Evolutionary conservation across 768 basidiomycete genomes (phyloP).

Genomic region (Pleurotus citrinopileatus): DNA sequence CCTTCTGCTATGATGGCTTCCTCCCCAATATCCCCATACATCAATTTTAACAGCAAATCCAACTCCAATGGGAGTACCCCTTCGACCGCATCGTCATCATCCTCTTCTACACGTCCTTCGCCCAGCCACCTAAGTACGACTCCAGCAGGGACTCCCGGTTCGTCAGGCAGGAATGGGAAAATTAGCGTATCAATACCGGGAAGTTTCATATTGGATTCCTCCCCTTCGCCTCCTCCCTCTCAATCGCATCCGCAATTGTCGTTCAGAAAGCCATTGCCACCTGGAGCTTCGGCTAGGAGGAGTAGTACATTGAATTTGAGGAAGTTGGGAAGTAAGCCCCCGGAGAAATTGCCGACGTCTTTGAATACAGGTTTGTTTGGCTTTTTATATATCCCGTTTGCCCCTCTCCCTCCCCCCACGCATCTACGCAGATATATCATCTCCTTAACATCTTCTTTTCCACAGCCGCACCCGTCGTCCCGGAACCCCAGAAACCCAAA

Average conservation of each 20-base stretch:
- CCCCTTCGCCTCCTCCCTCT: constrained; percentile 69
- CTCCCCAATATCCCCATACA: constrained; percentile 21
- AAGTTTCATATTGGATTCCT: constrained; percentile 35
- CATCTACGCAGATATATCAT: no score
- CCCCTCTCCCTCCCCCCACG: no score
- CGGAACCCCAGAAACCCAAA: background rate
- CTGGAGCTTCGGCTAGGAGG: constrained; percentile 38
- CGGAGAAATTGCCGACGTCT: no score
- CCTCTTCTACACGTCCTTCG: background rate
- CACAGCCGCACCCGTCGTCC: constrained; percentile 15
- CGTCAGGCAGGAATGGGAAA: background rate
- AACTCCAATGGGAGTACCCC: background rate
- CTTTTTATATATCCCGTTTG: no score
- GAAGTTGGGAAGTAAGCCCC: no score
- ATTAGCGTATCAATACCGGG: background rate
- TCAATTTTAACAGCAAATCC: constrained; percentile 14
- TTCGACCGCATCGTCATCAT: constrained; percentile 9
- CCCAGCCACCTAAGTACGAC: background rate
- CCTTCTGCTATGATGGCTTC: constrained; percentile 40
- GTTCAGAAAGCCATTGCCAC: constrained; percentile 49
- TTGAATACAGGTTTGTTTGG: no score
- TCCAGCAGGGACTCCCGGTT: background rate
- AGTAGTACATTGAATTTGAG: constrained; percentile 63
- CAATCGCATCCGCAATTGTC: constrained; percentile 30
- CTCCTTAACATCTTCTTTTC: no score